Conservation (phyloP, 2,329 filamentous ascomycete genomes). For the Neocatenulostroma microsporum region DNA sequence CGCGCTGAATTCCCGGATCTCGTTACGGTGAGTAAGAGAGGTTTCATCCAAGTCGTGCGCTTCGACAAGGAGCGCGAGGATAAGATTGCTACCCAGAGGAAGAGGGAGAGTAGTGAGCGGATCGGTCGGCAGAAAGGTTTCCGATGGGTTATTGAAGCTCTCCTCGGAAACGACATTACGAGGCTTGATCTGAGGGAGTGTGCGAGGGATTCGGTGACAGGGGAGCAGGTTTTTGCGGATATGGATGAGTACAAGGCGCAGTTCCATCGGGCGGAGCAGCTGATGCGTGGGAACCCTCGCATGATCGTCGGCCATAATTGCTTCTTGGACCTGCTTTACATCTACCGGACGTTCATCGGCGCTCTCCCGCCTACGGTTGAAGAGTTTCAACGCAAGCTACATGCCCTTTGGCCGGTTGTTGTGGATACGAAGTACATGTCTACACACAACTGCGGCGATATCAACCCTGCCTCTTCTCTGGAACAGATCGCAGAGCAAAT, state of each 20-base stretch:
- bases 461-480: constrained; percentile 43
- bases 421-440: constrained; percentile 59
- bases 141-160: constrained; percentile 43
- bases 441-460: constrained; percentile 47
- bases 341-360: constrained; percentile 57
- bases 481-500: constrained; percentile 43
- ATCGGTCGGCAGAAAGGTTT: constrained; percentile 42
- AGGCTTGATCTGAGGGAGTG: constrained; percentile 32
- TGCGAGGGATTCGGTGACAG: constrained; percentile 28
- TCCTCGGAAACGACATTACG: constrained; percentile 33
- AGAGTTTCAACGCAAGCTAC: constrained; percentile 46
- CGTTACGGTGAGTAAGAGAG: constrained; percentile 35
- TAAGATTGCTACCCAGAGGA: constrained; percentile 31
- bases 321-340: constrained; percentile 56
- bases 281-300: constrained; percentile 40
- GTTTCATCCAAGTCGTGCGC: constrained; percentile 37
- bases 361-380: constrained; percentile 46
- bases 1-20: constrained; percentile 50
- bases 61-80: constrained; percentile 39
- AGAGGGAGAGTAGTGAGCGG: constrained; percentile 33
- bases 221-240: constrained; percentile 30
- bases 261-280: constrained; percentile 34
- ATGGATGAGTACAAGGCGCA: constrained; percentile 29
- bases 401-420: constrained; percentile 49
- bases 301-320: constrained; percentile 58